Conservation (phyloP, 2,329 filamentous ascomycete species). For the Hymenoscyphus infarciens region DNA sequence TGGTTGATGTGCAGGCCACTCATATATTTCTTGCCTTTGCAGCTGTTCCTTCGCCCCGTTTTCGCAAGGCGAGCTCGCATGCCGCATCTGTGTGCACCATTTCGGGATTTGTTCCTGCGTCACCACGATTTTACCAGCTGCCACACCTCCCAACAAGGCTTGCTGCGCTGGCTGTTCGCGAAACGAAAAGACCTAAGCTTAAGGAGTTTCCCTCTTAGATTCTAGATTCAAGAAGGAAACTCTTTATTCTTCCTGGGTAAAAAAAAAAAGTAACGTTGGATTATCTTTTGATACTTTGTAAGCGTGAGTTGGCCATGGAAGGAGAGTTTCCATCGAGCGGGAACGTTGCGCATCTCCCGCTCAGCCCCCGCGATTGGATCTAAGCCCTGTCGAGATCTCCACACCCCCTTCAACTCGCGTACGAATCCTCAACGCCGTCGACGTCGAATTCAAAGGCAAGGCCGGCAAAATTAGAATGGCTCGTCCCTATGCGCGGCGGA, state of each 20-base stretch:
- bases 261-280: neutral
- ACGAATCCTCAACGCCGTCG: neutral
- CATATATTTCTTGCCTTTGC: neutral
- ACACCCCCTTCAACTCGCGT: slow-evolving; percentile 4
- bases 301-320: neutral
- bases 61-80: slow-evolving; percentile 2
- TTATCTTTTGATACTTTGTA: neutral
- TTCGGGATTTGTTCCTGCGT: slow-evolving; percentile 2
- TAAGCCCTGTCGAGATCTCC: slow-evolving; percentile 2
- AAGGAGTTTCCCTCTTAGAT: neutral
- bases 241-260: neutral
- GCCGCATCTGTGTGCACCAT: neutral
- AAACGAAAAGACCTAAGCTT: neutral
- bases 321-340: neutral
- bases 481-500: slow-evolving; percentile 2
- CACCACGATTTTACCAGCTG: neutral
- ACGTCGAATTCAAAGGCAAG: neutral
- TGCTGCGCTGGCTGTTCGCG: neutral
- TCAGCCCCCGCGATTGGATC: slow-evolving; percentile 7
- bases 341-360: slow-evolving; percentile 8
- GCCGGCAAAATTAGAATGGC: neutral
- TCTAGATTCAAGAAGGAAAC: neutral
- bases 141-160: neutral
- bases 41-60: neutral
- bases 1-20: neutral